A percentile compares a stretch with the other conserved stretches of the same genome.
These are phyloP conservation scores for Penicillium brasilianum DNA, from an alignment of 2,329 filamentous ascomycete species.

Conservation along the genomic window DNA sequence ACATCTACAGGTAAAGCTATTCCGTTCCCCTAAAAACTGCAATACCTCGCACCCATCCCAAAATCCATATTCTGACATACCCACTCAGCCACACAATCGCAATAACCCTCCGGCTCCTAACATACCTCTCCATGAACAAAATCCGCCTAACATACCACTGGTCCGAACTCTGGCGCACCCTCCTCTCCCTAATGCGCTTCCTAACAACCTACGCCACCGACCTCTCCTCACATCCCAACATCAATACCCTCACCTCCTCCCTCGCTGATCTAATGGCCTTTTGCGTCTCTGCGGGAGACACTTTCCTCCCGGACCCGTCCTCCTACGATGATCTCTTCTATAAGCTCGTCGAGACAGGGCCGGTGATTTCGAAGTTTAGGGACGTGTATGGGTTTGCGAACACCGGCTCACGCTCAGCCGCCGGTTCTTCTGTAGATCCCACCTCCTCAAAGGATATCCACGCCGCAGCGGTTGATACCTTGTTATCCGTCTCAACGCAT, in stretches of 20 bases:
- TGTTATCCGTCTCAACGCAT: conserved; percentile 78
- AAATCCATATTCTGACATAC: not conserved
- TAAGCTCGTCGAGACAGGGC: conserved; percentile 92
- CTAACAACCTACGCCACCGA: conserved; percentile 84
- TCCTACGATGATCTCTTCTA: conserved; percentile 98
- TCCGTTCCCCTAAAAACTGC: not conserved
- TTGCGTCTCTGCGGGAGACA: conserved; percentile 82
- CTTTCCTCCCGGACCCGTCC: conserved; percentile 83
- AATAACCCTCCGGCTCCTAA: conserved; percentile 80
- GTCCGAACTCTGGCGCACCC: conserved; percentile 89
- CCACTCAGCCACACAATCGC: conserved; percentile 68
- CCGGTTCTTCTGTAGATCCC: conserved; percentile 18
- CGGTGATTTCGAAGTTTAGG: conserved; percentile 80
- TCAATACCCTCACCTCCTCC: conserved; percentile 74
- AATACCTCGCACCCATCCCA: not conserved
- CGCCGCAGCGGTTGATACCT: conserved; percentile 77
- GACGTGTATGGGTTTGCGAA: conserved; percentile 67
- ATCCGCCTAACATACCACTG: conserved; percentile 88
- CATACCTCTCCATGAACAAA: conserved; percentile 80
- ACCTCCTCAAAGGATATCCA: conserved; percentile 32
- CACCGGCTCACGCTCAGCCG: conserved; percentile 15
- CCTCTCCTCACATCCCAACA: conserved; percentile 69
- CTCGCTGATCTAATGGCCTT: conserved; percentile 84
- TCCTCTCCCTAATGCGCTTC: conserved; percentile 88
- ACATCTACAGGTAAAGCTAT: conserved; percentile 70